Conservation (phyloP, 208 protist species). For the Wallacemonas sp. region DNA sequence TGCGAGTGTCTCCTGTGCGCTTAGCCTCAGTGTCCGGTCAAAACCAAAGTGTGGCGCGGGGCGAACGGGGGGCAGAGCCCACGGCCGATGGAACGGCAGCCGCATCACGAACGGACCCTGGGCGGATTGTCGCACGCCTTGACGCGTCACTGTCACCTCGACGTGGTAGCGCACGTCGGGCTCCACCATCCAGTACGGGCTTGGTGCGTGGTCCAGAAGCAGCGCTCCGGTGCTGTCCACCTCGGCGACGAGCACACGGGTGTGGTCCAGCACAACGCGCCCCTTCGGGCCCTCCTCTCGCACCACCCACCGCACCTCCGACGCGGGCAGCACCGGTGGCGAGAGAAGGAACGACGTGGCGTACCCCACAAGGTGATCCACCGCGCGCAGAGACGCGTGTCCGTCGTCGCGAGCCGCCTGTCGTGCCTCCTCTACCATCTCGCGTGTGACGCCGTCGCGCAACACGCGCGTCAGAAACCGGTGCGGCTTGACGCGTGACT, state of each 20-base stretch:
- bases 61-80: constrained; percentile 27
- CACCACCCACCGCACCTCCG: constrained; percentile 60
- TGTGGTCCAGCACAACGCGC: constrained; percentile 30
- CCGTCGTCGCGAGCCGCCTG: background rate
- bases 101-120: constrained; percentile 52
- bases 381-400: too few relatives aligned
- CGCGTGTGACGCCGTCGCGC: constrained; percentile 4
- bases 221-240: constrained; percentile 15
- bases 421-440: background rate
- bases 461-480: constrained; percentile 8
- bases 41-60: constrained; percentile 70
- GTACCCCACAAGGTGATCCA: constrained; percentile 22
- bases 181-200: constrained; percentile 50
- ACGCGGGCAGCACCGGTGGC: constrained; percentile 45
- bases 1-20: constrained; percentile 21
- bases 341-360: constrained; percentile 53
- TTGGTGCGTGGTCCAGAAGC: constrained; percentile 28
- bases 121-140: background rate
- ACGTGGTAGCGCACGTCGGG: constrained; percentile 58
- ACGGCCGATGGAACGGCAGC: constrained; percentile 43
- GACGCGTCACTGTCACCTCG: constrained; percentile 5
- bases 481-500: background rate
- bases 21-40: constrained; percentile 35
- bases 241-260: constrained; percentile 22
- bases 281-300: constrained; percentile 4